phyloP scores from a whole-genome alignment of 768 basidiomycete genomes.

The Trametes sanguinea region DNA sequence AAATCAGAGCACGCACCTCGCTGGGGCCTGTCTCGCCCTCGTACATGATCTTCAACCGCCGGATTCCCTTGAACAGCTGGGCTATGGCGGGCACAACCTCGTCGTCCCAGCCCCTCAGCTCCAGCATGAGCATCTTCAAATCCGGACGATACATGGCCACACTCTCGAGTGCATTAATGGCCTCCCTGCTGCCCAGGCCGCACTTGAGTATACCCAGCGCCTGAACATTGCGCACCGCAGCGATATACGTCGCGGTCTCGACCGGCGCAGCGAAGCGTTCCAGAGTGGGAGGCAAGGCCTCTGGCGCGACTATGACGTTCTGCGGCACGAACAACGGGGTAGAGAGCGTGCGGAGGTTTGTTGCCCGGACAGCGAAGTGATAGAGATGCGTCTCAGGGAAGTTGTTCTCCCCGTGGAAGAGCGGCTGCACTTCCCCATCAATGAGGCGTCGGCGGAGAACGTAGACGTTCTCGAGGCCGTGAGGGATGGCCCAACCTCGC shows the following conservation, averaged over 20 bases:
- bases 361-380: conserved; percentile 21
- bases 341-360: conserved; percentile 18
- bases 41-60: conserved; percentile 44
- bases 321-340: conserved; percentile 15
- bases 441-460: conserved; percentile 24
- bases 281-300: conserved; percentile 15
- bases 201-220: conserved; percentile 27
- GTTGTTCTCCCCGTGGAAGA: conserved; percentile 20
- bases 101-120: conserved; percentile 44
- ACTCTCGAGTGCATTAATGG: conserved; percentile 24
- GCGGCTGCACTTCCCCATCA: conserved; percentile 5
- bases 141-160: conserved; percentile 31
- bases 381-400: conserved; percentile 27
- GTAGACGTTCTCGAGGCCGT: conserved; percentile 27
- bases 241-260: conserved; percentile 21
- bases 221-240: conserved; percentile 22
- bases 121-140: conserved; percentile 38
- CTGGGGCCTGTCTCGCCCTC: conserved; percentile 37
- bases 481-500: conserved; percentile 22
- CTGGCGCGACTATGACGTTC: conserved; percentile 12
- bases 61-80: conserved; percentile 39
- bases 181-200: conserved; percentile 21
- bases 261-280: conserved; percentile 12
- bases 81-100: conserved; percentile 47
- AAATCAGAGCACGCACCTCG: conserved; percentile 38